Base-by-base conservation (phyloP, 768 basidiomycete species). In the Russula brevipes region DNA sequence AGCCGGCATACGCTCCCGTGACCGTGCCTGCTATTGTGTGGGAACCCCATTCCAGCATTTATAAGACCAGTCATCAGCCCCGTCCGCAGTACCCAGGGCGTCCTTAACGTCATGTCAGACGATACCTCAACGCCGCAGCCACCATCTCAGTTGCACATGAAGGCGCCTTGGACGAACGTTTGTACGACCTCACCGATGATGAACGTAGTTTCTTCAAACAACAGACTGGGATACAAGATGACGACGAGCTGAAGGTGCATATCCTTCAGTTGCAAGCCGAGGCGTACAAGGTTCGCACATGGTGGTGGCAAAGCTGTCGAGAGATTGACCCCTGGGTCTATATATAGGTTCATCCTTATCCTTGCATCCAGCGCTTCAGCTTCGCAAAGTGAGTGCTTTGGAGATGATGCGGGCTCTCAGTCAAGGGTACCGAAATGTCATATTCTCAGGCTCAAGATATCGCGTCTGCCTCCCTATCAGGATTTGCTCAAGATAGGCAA, bases 201-300 rank as follows among this genome's bases (percentile, higher is more conserved):
- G 69, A 70, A 54, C 35, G 45, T 12, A 55, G 33, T n/a, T 71
- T 72, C 54, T 41, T 70, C 54, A 71, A 66, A 47, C 31, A 19
- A 17, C 50, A 60, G 49, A 74, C 75, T 1, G 72, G 72, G 10
- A 76, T 76, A 51, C 61, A 68, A 24, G 72, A 73, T 49, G 67
- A 68, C 1, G 71, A 73, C 0, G 71, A 74, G 59, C 68, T 77
- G 31, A 75, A 70, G 62, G 53, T 60, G 42, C 75, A 76, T 60
- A 64, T 76, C 0, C 12, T 76, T 6, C 33, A 45, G 0, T 65
- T 76, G 12, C 73, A 73, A 57, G 64, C 55, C 4, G 70, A 75
- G 41, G 74, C 73, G 3, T 76, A 73, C 45, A 59, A 52, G 59
- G 76, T 75, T 14, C 17, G 59, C 47, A 42, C 10, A 55, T 3